Conservation (phyloP, 2,329 filamentous ascomycete species). For the Colletotrichum endophyticum region DNA sequence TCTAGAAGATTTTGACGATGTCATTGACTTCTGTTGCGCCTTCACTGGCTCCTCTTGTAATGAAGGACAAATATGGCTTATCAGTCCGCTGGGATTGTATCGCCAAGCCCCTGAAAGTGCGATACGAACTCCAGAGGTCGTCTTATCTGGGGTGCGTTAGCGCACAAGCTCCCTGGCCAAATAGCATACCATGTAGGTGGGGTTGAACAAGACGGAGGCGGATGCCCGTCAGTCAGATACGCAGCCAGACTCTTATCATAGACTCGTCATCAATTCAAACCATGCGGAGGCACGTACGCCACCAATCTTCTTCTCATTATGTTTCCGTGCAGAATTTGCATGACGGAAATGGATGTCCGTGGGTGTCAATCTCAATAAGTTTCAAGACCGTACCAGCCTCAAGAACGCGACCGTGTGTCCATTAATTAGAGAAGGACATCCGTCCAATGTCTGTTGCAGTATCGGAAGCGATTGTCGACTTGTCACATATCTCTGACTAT, state of each 20-base stretch:
- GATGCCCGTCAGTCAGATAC: not conserved
- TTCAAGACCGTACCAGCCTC: not conserved
- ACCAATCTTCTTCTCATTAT: not conserved
- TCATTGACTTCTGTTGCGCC: not conserved
- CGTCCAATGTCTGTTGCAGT: not conserved
- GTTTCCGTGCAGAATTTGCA: not conserved
- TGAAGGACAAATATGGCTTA: not conserved
- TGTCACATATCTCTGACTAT: not conserved
- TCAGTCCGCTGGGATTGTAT: not conserved
- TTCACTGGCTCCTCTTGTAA: not conserved
- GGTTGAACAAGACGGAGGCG: not conserved
- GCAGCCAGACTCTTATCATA: not conserved
- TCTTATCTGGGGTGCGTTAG: not conserved
- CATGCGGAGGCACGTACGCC: not conserved
- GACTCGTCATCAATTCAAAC: not conserved
- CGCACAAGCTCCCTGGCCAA: not conserved
- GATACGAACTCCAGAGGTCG: not conserved
- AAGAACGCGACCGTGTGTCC: not conserved
- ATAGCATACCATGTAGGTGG: not conserved
- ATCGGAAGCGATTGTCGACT: not conserved
- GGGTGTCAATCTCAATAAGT: not conserved
- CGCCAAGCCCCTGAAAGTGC: not conserved
- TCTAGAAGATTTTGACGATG: not conserved
- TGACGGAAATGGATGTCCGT: not conserved
- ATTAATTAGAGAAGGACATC: not conserved